Percentiles rank a stretch among this genome's conserved stretches.
Evolutionary conservation across 1,284 basidiomycete species (phyloP).

Genomic region (Cystobasidium slooffiae): DNA sequence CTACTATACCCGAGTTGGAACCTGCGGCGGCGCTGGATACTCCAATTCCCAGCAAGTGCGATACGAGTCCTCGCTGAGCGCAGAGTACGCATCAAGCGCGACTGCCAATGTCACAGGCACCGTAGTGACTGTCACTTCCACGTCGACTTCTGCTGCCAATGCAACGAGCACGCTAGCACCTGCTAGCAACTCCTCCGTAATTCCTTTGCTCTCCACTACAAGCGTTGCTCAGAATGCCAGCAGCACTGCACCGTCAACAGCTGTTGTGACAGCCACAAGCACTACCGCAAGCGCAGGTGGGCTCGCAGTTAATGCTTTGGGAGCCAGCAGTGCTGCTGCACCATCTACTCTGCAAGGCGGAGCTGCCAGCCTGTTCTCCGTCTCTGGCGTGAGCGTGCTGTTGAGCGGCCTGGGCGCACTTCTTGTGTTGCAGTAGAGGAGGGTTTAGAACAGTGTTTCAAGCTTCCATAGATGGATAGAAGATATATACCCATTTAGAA

Average conservation of each 20-base stretch:
- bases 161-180: background rate
- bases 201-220: background rate
- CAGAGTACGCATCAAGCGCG: background rate
- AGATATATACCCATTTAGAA: too few relatives aligned
- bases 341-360: background rate
- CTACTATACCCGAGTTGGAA: conserved; percentile 48
- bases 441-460: background rate
- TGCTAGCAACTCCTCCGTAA: background rate
- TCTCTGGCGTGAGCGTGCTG: background rate
- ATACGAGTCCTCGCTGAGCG: background rate
- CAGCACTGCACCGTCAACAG: background rate
- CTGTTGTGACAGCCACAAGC: background rate
- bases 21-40: conserved; percentile 23
- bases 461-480: background rate
- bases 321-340: conserved; percentile 1
- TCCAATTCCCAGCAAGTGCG: background rate
- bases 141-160: conserved; percentile 29
- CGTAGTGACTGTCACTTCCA: background rate
- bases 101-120: background rate
- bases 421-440: background rate
- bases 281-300: background rate
- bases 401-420: background rate
- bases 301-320: background rate
- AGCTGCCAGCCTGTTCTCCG: background rate
- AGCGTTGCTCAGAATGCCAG: background rate